Evolutionary conservation across 768 basidiomycete species (phyloP).

Genomic region (Kwoniella heveanensis): DNA sequence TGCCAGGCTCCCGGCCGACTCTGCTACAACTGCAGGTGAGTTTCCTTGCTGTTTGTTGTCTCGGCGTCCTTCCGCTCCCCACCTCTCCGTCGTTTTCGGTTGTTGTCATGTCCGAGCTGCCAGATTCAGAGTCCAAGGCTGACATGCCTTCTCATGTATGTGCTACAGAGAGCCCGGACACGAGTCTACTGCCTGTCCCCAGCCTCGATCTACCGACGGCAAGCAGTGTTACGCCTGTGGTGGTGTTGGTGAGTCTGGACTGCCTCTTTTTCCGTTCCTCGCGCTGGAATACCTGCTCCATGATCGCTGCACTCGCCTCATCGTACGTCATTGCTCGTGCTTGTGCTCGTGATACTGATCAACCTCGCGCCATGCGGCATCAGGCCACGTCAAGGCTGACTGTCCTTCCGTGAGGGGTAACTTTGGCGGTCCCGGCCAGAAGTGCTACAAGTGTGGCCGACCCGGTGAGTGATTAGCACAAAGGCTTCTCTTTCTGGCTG

Average conservation of each 20-base stretch:
- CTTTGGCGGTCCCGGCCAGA: slow-evolving; percentile 59
- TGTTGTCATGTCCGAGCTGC: neutral
- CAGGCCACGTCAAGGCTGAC: slow-evolving; percentile 51
- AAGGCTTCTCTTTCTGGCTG: slow-evolving; percentile 2
- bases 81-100: slow-evolving; percentile 9
- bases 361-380: neutral
- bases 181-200: slow-evolving; percentile 83
- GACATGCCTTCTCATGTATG: neutral
- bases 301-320: no score
- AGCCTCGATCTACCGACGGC: slow-evolving; percentile 75
- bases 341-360: no score
- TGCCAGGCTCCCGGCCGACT: slow-evolving; percentile 84
- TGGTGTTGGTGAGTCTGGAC: slow-evolving; percentile 74
- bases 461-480: slow-evolving; percentile 72
- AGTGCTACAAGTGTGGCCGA: slow-evolving; percentile 86
- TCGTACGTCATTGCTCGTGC: no score
- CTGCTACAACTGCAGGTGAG: slow-evolving; percentile 79
- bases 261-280: slow-evolving; percentile 58
- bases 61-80: no score
- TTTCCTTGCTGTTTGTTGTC: neutral
- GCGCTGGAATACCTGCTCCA: no score
- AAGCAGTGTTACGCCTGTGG: slow-evolving; percentile 94
- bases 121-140: no score
- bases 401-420: slow-evolving; percentile 41
- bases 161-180: slow-evolving; percentile 75